Conservation (phyloP, 495 filamentous ascomycete species). For the Terfezia boudieri region DNA sequence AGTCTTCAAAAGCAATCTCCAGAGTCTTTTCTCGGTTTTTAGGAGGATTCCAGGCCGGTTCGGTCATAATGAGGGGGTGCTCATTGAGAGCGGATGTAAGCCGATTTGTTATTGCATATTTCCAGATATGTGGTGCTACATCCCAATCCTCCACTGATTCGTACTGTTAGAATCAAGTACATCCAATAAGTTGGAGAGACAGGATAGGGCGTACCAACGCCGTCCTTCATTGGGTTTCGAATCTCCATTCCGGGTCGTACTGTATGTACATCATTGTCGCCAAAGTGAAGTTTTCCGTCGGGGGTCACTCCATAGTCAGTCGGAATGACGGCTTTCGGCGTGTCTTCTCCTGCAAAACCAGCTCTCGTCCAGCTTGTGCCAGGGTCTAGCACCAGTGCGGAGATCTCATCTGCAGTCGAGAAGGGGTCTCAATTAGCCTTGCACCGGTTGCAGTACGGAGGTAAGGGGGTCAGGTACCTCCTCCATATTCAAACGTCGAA, state of each 20-base stretch:
- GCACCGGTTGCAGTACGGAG: not conserved
- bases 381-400: slow-evolving; percentile 85
- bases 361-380: slow-evolving; percentile 79
- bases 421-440: not conserved
- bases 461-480: slow-evolving; percentile 5
- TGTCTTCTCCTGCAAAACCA: slow-evolving; percentile 93
- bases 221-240: slow-evolving; percentile 77
- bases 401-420: slow-evolving; percentile 57
- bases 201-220: slow-evolving; percentile 24
- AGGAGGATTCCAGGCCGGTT: slow-evolving; percentile 71
- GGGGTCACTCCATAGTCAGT: slow-evolving; percentile 54
- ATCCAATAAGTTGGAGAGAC: not conserved
- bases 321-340: slow-evolving; percentile 77
- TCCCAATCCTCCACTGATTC: slow-evolving; percentile 78
- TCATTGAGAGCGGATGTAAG: slow-evolving; percentile 67
- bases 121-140: slow-evolving; percentile 69
- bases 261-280: slow-evolving; percentile 66
- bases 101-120: slow-evolving; percentile 59
- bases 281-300: slow-evolving; percentile 43
- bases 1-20: slow-evolving; percentile 87
- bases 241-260: slow-evolving; percentile 56
- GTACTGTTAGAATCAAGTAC: no score
- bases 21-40: slow-evolving; percentile 81
- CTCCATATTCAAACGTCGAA: slow-evolving; percentile 17
- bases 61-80: slow-evolving; percentile 79